Percentiles rank a stretch among this genome's conserved stretches.
phyloP scores from a whole-genome alignment of 2,329 filamentous ascomycete species.

The Claviceps quebecensis region DNA sequence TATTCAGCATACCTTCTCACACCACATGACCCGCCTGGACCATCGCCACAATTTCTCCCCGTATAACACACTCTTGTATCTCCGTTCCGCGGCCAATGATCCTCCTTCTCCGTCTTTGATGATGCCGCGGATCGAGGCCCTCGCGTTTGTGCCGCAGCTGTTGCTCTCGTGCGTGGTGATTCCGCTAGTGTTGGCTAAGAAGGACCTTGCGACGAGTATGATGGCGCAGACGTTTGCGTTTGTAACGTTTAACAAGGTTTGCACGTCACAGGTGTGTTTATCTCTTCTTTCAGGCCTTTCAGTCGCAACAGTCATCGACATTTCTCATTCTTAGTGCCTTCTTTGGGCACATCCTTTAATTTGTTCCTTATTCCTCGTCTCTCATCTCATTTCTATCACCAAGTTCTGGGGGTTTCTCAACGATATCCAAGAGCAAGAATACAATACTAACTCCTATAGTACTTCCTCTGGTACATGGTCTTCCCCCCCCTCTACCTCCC shows the following conservation, averaged over 20 bases:
- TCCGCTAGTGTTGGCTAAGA: slow-evolving; percentile 63
- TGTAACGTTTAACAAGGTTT: slow-evolving; percentile 97
- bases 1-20: slow-evolving; percentile 77
- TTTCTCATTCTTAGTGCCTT: no score
- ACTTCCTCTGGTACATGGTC: slow-evolving; percentile 96
- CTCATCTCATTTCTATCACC: no score
- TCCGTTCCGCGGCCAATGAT: slow-evolving; percentile 49
- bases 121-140: slow-evolving; percentile 47
- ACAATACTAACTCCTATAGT: slow-evolving; percentile 35
- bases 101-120: slow-evolving; percentile 25
- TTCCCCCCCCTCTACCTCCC: slow-evolving; percentile 87
- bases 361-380: no score
- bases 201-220: slow-evolving; percentile 70
- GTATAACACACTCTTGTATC: slow-evolving; percentile 84
- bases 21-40: slow-evolving; percentile 85
- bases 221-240: slow-evolving; percentile 94
- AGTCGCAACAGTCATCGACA: not conserved
- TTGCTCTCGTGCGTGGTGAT: slow-evolving; percentile 65
- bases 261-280: slow-evolving; percentile 71
- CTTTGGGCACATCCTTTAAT: no score
- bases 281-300: not conserved
- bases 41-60: slow-evolving; percentile 97
- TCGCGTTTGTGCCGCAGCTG: slow-evolving; percentile 83
- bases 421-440: no score
- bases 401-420: no score